phyloP scores from a whole-genome alignment of 2,329 filamentous ascomycete species.

The Sclerotinia trifoliorum region DNA sequence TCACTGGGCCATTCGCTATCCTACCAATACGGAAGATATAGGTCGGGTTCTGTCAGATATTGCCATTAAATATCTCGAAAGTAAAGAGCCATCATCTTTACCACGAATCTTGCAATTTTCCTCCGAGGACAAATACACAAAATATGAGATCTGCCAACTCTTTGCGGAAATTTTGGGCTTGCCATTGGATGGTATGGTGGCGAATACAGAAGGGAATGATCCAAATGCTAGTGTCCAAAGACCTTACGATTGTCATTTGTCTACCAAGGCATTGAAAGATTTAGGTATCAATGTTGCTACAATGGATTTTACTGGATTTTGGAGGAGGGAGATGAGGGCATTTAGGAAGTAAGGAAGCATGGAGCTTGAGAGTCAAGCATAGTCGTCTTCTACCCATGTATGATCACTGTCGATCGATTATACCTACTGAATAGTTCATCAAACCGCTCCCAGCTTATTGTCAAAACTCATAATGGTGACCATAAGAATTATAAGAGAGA shows the following conservation, averaged over 20 bases:
- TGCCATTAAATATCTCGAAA: slow-evolving; percentile 63
- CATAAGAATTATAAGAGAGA: background rate
- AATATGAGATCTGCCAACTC: slow-evolving; percentile 80
- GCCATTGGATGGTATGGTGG: slow-evolving; percentile 63
- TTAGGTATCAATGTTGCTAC: slow-evolving; percentile 73
- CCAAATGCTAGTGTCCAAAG: slow-evolving; percentile 69
- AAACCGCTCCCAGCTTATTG: background rate
- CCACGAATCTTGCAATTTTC: slow-evolving; percentile 79
- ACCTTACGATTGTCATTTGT: slow-evolving; percentile 86
- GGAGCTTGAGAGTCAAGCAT: background rate
- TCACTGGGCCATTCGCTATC: slow-evolving; percentile 80
- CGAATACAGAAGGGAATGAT: slow-evolving; percentile 70
- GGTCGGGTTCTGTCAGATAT: slow-evolving; percentile 69
- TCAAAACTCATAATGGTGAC: background rate
- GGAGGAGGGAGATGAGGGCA: slow-evolving; percentile 63
- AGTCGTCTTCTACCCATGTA: background rate
- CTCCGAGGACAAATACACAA: slow-evolving; percentile 82
- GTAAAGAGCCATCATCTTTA: slow-evolving; percentile 51
- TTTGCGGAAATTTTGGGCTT: slow-evolving; percentile 80
- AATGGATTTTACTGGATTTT: slow-evolving; percentile 77
- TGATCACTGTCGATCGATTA: background rate
- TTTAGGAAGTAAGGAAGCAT: slow-evolving; percentile 43
- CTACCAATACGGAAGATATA: slow-evolving; percentile 86
- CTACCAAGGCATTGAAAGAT: slow-evolving; percentile 69
- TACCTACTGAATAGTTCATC: background rate